Conservation (phyloP, 2,329 filamentous ascomycete genomes). For the Ascochyta koolunga region DNA sequence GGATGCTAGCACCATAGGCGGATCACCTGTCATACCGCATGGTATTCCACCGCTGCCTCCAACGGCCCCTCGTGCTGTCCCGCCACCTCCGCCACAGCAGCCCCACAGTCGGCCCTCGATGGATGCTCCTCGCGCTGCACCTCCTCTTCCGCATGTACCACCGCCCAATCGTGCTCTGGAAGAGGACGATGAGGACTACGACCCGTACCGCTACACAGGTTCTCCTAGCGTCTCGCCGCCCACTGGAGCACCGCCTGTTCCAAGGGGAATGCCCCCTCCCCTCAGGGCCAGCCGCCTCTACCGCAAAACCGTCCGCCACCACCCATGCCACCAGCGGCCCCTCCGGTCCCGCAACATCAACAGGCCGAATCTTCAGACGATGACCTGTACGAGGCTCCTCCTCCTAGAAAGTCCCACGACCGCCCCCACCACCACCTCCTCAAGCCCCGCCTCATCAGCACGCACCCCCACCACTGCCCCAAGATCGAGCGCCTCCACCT, state of each 20-base stretch:
- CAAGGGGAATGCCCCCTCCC: slow-evolving; percentile 39
- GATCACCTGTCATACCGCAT: slow-evolving; percentile 46
- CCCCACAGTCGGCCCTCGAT: slow-evolving; percentile 58
- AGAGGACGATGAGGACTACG: slow-evolving; percentile 64
- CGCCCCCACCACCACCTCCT: slow-evolving; percentile 45
- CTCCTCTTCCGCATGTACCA: slow-evolving; percentile 69
- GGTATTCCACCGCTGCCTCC: slow-evolving; percentile 46
- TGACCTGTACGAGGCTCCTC: slow-evolving; percentile 45
- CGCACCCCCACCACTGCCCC: slow-evolving; percentile 47
- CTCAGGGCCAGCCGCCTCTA: slow-evolving; percentile 37
- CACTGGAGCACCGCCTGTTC: slow-evolving; percentile 40
- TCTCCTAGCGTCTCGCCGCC: slow-evolving; percentile 8
- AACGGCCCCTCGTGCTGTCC: slow-evolving; percentile 50
- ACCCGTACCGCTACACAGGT: slow-evolving; percentile 63
- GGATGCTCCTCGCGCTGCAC: slow-evolving; percentile 73
- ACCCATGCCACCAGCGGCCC: slow-evolving; percentile 45
- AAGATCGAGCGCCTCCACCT: slow-evolving; percentile 45
- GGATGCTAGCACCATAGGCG: slow-evolving; percentile 63
- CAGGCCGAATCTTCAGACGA: slow-evolving; percentile 42
- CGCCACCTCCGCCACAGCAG: slow-evolving; percentile 63
- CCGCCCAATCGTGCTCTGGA: slow-evolving; percentile 62
- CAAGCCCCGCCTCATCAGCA: slow-evolving; percentile 44
- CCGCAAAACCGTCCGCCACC: slow-evolving; percentile 39
- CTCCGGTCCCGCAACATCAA: slow-evolving; percentile 36
- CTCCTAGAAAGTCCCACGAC: slow-evolving; percentile 45